Conservation (phyloP, 805 yeast genomes). For the Starmerella khaoyaiensis region DNA sequence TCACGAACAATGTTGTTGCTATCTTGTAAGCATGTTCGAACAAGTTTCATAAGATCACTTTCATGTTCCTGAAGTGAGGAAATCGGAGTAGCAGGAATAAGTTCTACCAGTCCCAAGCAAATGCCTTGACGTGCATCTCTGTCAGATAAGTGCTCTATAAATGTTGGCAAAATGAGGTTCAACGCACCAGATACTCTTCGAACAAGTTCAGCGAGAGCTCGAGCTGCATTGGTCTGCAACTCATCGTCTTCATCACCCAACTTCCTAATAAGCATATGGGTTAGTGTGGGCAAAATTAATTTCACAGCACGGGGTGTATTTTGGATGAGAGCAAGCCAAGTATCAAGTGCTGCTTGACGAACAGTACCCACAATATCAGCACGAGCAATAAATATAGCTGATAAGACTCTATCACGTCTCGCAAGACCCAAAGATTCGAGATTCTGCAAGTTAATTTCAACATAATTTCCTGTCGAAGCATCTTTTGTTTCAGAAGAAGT, state of each 20-base stretch:
- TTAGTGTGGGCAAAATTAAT: slow-evolving; percentile 77
- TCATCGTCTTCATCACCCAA: slow-evolving; percentile 70
- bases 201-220: slow-evolving; percentile 85
- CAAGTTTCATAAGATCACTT: slow-evolving; percentile 54
- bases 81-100: slow-evolving; percentile 50
- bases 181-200: slow-evolving; percentile 81
- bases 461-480: slow-evolving; percentile 23
- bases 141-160: slow-evolving; percentile 52
- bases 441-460: slow-evolving; percentile 17
- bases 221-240: slow-evolving; percentile 80
- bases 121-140: slow-evolving; percentile 91
- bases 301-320: slow-evolving; percentile 91
- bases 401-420: slow-evolving; percentile 73
- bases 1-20: slow-evolving; percentile 57
- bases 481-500: slow-evolving; percentile 22
- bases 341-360: slow-evolving; percentile 77
- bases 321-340: slow-evolving; percentile 93
- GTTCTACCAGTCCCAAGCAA: slow-evolving; percentile 81
- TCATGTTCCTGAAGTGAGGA: slow-evolving; percentile 54
- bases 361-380: slow-evolving; percentile 82
- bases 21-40: slow-evolving; percentile 70
- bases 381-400: slow-evolving; percentile 85
- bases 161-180: slow-evolving; percentile 68
- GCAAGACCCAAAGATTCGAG: slow-evolving; percentile 71
- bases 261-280: slow-evolving; percentile 63